Conservation (phyloP, 2,329 filamentous ascomycete genomes). For the Ophiostoma himal-ulmi region DNA sequence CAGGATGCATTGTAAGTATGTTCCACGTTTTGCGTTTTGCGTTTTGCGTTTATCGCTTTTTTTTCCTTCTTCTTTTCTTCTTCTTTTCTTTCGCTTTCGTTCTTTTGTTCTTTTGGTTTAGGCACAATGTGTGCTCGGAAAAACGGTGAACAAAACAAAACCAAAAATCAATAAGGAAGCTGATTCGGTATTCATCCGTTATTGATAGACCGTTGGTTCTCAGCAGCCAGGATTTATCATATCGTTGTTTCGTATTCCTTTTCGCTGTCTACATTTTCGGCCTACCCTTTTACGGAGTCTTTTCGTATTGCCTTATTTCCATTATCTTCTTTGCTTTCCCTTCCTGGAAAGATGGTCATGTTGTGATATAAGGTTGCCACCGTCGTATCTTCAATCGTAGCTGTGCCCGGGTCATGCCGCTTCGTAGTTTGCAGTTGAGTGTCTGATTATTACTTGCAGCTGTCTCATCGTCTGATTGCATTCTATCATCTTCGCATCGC, state of each 20-base stretch:
- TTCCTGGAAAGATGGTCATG: neutral
- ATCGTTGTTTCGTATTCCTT: neutral
- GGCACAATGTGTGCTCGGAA: neutral
- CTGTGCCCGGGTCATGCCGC: neutral
- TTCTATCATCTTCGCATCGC: neutral
- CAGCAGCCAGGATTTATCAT: neutral
- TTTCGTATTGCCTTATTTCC: neutral
- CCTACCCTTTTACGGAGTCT: neutral
- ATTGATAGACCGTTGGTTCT: neutral
- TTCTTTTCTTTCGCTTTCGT: neutral
- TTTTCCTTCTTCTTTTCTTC: too few species aligned
- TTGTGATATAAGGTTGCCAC: neutral
- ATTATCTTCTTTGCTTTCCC: neutral
- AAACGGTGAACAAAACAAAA: neutral
- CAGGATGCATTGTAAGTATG: neutral
- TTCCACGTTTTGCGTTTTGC: neutral
- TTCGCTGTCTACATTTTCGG: neutral
- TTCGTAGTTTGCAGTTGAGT: neutral
- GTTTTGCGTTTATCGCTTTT: neutral
- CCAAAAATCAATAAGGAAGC: neutral
- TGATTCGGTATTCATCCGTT: neutral
- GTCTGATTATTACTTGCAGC: neutral
- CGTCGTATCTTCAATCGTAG: neutral
- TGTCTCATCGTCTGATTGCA: neutral
- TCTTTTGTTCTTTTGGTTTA: neutral